Evolutionary conservation across 371 early-diverging fungal species (phyloP).

Genomic region (Apophysomyces ossiformis): DNA sequence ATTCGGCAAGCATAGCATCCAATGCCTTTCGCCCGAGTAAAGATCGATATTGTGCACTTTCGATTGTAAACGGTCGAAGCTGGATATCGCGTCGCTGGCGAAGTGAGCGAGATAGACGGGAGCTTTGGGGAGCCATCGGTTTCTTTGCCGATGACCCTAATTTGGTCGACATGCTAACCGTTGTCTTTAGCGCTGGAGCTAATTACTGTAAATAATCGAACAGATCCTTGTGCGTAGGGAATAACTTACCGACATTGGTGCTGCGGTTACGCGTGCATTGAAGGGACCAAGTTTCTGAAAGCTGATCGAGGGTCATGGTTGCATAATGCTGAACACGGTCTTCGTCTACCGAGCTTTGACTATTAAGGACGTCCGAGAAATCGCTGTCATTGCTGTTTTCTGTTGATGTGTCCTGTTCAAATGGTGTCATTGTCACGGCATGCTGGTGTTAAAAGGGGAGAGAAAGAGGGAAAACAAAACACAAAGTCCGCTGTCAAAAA

Average conservation of each 20-base stretch:
- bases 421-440: constrained; percentile 2
- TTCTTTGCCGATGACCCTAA: background rate
- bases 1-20: constrained; percentile 12
- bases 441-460: background rate
- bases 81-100: constrained; percentile 9
- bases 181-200: background rate
- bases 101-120: background rate
- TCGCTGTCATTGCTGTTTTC: background rate
- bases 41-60: constrained; percentile 2
- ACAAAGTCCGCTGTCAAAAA: background rate
- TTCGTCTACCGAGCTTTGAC: background rate
- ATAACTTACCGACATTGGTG: background rate
- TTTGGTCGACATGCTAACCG: background rate
- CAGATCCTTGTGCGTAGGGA: too few relatives aligned
- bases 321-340: constrained; percentile 1
- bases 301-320: constrained; percentile 3
- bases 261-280: constrained; percentile 10
- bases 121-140: background rate
- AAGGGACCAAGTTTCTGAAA: background rate
- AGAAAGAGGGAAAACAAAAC: background rate
- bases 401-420: background rate
- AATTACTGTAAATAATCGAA: background rate
- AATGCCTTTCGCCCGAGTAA: background rate
- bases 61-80: constrained; percentile 10
- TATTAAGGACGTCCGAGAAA: background rate